These are phyloP conservation scores for Fomitopsis schrenkii DNA, from an alignment of 1,284 basidiomycete species.

Conservation along the genomic window DNA sequence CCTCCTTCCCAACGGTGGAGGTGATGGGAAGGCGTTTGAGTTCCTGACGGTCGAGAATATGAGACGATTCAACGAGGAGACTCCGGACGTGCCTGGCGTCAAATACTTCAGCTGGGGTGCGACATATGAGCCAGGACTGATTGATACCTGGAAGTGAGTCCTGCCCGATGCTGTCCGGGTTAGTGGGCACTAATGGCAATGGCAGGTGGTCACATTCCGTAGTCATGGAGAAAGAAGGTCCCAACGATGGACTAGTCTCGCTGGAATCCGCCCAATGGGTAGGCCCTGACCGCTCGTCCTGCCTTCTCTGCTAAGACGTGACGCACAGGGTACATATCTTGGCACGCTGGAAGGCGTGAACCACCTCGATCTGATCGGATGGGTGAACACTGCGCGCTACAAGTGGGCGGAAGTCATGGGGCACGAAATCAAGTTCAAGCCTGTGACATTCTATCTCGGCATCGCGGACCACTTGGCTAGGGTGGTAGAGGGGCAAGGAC, in stretches of 20 bases:
- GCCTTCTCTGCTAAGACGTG: not conserved
- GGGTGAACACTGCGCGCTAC: conserved; percentile 80
- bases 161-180: not conserved
- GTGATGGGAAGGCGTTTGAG: conserved; percentile 89
- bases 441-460: conserved; percentile 84
- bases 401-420: conserved; percentile 86
- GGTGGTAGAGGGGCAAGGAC: conserved; percentile 53
- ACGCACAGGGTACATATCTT: conserved; percentile 66
- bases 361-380: conserved; percentile 87
- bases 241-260: conserved; percentile 89
- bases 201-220: conserved; percentile 75
- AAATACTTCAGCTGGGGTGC: conserved; percentile 95
- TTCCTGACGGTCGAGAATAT: conserved; percentile 84
- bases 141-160: conserved; percentile 81
- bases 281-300: conserved; percentile 16
- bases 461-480: conserved; percentile 67
- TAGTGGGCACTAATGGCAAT: not conserved
- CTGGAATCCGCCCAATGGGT: conserved; percentile 83
- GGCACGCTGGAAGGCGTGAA: conserved; percentile 90
- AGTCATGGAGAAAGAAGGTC: conserved; percentile 84
- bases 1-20: conserved; percentile 80
- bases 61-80: conserved; percentile 83
- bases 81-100: conserved; percentile 73
- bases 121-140: conserved; percentile 79
- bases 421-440: conserved; percentile 85